Conservation (phyloP, 768 basidiomycete species). For the Gelatoporia subvermispora region DNA sequence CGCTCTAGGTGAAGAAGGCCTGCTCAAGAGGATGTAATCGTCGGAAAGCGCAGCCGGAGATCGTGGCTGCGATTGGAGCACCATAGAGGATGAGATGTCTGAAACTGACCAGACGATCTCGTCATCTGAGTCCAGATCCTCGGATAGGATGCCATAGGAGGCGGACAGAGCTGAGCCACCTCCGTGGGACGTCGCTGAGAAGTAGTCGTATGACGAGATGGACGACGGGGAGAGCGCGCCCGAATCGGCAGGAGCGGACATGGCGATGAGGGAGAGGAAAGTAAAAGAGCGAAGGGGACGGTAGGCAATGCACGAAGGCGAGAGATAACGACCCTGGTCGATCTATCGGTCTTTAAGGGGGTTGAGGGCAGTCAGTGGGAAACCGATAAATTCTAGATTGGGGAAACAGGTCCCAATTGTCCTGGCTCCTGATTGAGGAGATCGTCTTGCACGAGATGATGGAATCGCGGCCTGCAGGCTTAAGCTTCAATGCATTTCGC, state of each 20-base stretch:
- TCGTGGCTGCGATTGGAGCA: slow-evolving; percentile 5
- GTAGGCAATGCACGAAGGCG: slow-evolving; percentile 5
- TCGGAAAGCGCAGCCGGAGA: slow-evolving; percentile 33
- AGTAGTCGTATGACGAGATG: slow-evolving; percentile 27
- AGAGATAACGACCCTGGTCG: slow-evolving; percentile 5
- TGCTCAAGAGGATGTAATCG: slow-evolving; percentile 46
- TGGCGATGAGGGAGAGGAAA: slow-evolving; percentile 3
- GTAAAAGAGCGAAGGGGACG: slow-evolving; percentile 11
- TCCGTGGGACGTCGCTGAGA: slow-evolving; percentile 19
- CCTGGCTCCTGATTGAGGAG: slow-evolving; percentile 4
- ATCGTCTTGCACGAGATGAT: slow-evolving; percentile 8
- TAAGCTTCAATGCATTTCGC: too few relatives aligned
- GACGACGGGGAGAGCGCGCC: slow-evolving; percentile 11
- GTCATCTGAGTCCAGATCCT: slow-evolving; percentile 36
- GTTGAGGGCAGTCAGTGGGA: too few relatives aligned
- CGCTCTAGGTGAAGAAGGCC: slow-evolving; percentile 22
- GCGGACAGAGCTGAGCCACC: slow-evolving; percentile 16
- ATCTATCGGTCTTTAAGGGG: too few relatives aligned
- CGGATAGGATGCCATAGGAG: slow-evolving; percentile 16
- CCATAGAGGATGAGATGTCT: slow-evolving; percentile 28
- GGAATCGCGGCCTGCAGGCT: slow-evolving; percentile 1
- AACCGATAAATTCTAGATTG: too few relatives aligned
- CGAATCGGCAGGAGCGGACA: slow-evolving; percentile 20
- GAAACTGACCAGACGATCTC: slow-evolving; percentile 48
- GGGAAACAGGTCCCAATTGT: too few relatives aligned